These are phyloP conservation scores for Melaleuca quinquenervia DNA, from an alignment of 345 rosid species.

Conservation along the genomic window DNA sequence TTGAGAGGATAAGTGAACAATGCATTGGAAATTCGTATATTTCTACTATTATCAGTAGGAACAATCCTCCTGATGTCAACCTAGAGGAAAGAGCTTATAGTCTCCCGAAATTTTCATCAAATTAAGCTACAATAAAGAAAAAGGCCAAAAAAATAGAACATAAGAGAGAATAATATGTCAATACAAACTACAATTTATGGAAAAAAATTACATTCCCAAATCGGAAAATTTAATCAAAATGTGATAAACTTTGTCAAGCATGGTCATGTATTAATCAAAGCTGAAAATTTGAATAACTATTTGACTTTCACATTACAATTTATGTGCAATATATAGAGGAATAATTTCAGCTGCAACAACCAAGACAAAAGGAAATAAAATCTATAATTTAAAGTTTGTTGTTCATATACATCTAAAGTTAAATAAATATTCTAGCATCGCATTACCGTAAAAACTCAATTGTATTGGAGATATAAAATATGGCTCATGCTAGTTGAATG, in stretches of 20 bases:
- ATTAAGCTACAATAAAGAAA: not conserved
- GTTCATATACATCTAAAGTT: not conserved
- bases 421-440: not conserved
- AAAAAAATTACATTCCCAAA: not conserved
- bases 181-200: not conserved
- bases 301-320: too few species aligned
- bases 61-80: not conserved
- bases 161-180: not conserved
- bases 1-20: not conserved
- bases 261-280: not conserved
- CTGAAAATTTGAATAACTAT: too few species aligned
- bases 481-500: too few species aligned
- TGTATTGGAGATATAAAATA: not conserved
- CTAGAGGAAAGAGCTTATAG: not conserved
- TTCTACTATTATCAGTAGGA: not conserved
- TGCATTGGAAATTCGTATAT: not conserved
- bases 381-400: not conserved
- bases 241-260: not conserved
- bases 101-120: not conserved
- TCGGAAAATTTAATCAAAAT: not conserved
- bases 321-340: too few species aligned
- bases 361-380: not conserved
- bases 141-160: not conserved
- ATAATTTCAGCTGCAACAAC: too few species aligned
- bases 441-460: too few species aligned